Evolutionary conservation across 169 alveolate genomes (phyloP).

Genomic region (Fabrea salina): DNA sequence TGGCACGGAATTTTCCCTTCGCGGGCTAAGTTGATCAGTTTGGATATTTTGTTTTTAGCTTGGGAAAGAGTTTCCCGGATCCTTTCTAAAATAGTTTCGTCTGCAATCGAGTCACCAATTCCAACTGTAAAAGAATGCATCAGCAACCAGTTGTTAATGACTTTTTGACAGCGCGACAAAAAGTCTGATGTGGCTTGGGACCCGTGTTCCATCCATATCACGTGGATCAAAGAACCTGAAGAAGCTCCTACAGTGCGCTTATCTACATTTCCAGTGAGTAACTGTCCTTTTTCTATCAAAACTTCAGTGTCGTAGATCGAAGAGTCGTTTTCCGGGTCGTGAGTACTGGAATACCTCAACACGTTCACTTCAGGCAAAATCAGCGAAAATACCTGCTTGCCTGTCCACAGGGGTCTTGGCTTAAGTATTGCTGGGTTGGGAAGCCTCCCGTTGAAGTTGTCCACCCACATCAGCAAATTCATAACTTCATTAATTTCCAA

Average conservation of each 20-base stretch:
- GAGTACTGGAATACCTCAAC: conserved; percentile 65
- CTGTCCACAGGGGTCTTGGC: conserved; percentile 99
- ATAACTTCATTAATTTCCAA: conserved; percentile 92
- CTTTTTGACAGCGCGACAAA: conserved; percentile 93
- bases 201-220: conserved; percentile 97
- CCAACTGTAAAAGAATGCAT: conserved; percentile 98
- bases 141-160: conserved; percentile 97
- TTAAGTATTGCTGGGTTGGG: conserved; percentile 98
- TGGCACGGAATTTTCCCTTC: conserved; percentile 33
- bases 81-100: conserved; percentile 84
- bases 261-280: conserved; percentile 95
- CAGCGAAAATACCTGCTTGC: conserved; percentile 97
- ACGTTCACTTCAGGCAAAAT: conserved; percentile 89
- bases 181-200: conserved; percentile 95
- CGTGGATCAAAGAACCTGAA: conserved; percentile 97
- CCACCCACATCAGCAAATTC: conserved; percentile 95
- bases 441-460: conserved; percentile 95
- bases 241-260: conserved; percentile 97
- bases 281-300: conserved; percentile 95
- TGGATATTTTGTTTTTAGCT: conserved; percentile 68
- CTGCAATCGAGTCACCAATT: conserved; percentile 97
- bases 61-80: conserved; percentile 85
- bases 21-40: conserved; percentile 20
- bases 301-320: conserved; percentile 69
- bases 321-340: conserved; percentile 55